These are phyloP conservation scores for Wickerhamomyces subpelliculosus DNA, from an alignment of 805 yeast species.

Conservation along the genomic window DNA sequence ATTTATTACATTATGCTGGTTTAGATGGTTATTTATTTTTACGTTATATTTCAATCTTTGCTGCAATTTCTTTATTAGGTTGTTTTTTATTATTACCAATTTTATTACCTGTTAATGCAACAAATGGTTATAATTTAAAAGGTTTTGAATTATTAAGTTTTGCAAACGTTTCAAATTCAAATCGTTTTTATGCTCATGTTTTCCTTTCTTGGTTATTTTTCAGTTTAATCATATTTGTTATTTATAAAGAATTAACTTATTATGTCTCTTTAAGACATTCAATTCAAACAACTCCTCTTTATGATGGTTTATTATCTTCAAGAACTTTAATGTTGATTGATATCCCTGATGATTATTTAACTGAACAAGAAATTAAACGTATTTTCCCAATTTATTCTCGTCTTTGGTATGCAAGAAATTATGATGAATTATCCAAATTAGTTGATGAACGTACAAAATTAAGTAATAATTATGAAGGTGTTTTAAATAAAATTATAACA, in stretches of 20 bases:
- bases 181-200: slow-evolving; percentile 56
- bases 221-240: slow-evolving; percentile 55
- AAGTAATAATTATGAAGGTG: slow-evolving; percentile 53
- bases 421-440: slow-evolving; percentile 45
- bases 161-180: slow-evolving; percentile 58
- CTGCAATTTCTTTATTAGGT: slow-evolving; percentile 43
- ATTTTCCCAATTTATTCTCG: slow-evolving; percentile 58
- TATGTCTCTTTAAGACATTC: slow-evolving; percentile 70
- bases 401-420: slow-evolving; percentile 60
- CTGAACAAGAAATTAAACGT: slow-evolving; percentile 44
- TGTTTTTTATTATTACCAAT: slow-evolving; percentile 59
- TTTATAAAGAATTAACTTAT: slow-evolving; percentile 69
- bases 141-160: slow-evolving; percentile 65
- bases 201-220: slow-evolving; percentile 71
- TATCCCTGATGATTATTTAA: slow-evolving; percentile 36
- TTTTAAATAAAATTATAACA: slow-evolving; percentile 51
- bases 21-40: slow-evolving; percentile 73
- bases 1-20: slow-evolving; percentile 62
- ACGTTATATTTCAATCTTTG: slow-evolving; percentile 54
- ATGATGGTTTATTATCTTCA: slow-evolving; percentile 61
- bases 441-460: slow-evolving; percentile 60
- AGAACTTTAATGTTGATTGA: slow-evolving; percentile 71
- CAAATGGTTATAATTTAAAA: slow-evolving; percentile 45
- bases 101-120: slow-evolving; percentile 66
- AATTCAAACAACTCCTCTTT: slow-evolving; percentile 63